Base-by-base conservation (phyloP, 441 rosid species). In the Pelargonium myrrhifolium region DNA sequence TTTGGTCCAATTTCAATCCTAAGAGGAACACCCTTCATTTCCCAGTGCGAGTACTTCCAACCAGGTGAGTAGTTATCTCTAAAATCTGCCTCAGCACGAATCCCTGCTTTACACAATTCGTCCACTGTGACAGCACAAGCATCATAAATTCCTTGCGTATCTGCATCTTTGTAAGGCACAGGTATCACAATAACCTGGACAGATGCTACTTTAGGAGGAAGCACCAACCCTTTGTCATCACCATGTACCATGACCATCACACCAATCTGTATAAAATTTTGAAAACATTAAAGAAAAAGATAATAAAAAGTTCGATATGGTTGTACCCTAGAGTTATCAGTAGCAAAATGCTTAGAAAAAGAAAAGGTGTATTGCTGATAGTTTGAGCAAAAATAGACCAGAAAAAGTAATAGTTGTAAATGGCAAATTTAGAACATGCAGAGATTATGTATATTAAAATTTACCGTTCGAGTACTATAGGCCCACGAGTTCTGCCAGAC, bases 401-500 rank as follows among this genome's bases (percentile, higher is more conserved):
- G 37, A 31, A 31, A 31, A 31, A 5, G 37, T 0, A 31, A 51
- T 17, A 20, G 22, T 51, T 51, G 22, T 17, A 51, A 15, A 51
- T 51, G 58, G 17, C 37, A 31, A 31, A 31, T 31, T 31, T 31
- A 31, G 37, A 31, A 4, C 37, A 31, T 31, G 37, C 37, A 31
- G 37, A 31, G 37, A 31, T 7, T 31, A 31, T 6, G 65, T 39
- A 61, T 21, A 3, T 9, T 9, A 45, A 58, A 71, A 39, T 56
- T 73, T 86, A 94, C 92, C 65, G 92, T 89, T 68, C 98, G 81
- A 24, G 98, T 89, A 74, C 90, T 92, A 75, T 88, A 94, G 14
- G 98, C 99, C 99, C 98, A 94, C 11, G 99, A 94, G 75, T 94
- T 94, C 82, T 94, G 99, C 99, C 99, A 94, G 76, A 82, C 97